Percentiles rank a stretch among this genome's conserved stretches.
phyloP scores from a whole-genome alignment of 257 asterid species.

The Solanum habrochaites region DNA sequence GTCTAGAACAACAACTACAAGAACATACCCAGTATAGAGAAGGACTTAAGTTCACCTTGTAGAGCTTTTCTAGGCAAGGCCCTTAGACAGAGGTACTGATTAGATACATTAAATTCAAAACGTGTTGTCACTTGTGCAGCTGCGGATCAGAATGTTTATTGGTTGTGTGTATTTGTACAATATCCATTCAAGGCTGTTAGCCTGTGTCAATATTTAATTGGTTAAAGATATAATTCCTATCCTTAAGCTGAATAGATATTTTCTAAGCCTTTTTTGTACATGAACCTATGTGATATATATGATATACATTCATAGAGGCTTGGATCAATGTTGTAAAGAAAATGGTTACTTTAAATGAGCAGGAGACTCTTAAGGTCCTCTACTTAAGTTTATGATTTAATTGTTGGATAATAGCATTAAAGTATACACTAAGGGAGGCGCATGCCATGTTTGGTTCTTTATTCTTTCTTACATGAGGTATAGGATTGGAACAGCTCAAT shows the following conservation, averaged over 20 bases:
- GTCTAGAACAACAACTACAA: neutral
- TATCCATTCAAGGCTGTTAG: neutral
- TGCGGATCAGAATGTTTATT: neutral
- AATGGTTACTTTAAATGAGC: neutral
- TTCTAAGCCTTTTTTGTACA: neutral
- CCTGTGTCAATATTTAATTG: neutral
- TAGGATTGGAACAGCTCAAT: neutral
- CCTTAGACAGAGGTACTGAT: neutral
- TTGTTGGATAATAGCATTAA: neutral
- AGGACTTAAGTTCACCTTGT: neutral
- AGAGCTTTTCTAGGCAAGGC: neutral
- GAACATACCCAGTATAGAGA: neutral
- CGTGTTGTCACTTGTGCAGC: neutral
- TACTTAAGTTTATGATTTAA: neutral
- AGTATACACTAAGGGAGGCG: neutral
- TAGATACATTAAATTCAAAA: neutral
- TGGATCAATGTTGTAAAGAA: neutral
- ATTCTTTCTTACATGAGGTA: neutral
- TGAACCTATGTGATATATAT: neutral
- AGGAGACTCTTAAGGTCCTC: neutral
- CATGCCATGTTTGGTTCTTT: neutral
- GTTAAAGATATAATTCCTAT: neutral
- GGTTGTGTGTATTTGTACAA: neutral
- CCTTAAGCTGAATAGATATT: neutral
- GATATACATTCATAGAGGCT: neutral